Percentiles rank a stretch among this genome's conserved stretches.
Conservation (phyloP, 1,139 yeast genomes). For the Arxiozyma heterogenica region DNA sequence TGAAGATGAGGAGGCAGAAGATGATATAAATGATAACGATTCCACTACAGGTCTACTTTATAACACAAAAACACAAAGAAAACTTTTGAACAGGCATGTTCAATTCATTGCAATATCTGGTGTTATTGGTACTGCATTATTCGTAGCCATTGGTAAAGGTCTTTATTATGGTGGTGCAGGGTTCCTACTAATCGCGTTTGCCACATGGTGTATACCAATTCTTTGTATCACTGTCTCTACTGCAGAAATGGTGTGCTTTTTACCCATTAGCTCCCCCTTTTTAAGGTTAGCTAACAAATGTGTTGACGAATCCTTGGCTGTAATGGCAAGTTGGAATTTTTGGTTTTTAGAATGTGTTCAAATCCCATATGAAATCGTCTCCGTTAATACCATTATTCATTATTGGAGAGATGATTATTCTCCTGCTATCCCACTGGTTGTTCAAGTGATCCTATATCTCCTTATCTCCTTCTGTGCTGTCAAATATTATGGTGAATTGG, state of each 20-base stretch:
- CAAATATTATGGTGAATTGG: constrained; percentile 63
- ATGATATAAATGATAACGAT: constrained; percentile 9
- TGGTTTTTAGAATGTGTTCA: constrained; percentile 68
- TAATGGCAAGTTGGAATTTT: constrained; percentile 73
- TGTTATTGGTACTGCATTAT: constrained; percentile 71
- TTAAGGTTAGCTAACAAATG: constrained; percentile 47
- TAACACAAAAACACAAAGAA: constrained; percentile 31
- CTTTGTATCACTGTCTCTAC: constrained; percentile 60
- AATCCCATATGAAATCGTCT: constrained; percentile 75
- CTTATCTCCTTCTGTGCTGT: constrained; percentile 66
- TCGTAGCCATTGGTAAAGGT: constrained; percentile 68
- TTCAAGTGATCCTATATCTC: constrained; percentile 56
- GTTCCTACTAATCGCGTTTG: constrained; percentile 57
- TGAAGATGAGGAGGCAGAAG: constrained; percentile 7
- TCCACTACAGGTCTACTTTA: constrained; percentile 12
- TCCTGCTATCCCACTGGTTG: constrained; percentile 52
- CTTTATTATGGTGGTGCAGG: constrained; percentile 70
- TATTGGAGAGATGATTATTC: constrained; percentile 72
- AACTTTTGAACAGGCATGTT: constrained; percentile 50
- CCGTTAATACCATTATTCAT: constrained; percentile 68
- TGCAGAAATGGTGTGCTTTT: constrained; percentile 76
- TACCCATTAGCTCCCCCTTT: constrained; percentile 65
- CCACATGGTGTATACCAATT: constrained; percentile 52
- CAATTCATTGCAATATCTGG: constrained; percentile 80
- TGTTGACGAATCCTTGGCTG: constrained; percentile 62